These are phyloP conservation scores for Trichoderma endophyticum DNA, from an alignment of 2,329 filamentous ascomycete species.

Conservation along the genomic window DNA sequence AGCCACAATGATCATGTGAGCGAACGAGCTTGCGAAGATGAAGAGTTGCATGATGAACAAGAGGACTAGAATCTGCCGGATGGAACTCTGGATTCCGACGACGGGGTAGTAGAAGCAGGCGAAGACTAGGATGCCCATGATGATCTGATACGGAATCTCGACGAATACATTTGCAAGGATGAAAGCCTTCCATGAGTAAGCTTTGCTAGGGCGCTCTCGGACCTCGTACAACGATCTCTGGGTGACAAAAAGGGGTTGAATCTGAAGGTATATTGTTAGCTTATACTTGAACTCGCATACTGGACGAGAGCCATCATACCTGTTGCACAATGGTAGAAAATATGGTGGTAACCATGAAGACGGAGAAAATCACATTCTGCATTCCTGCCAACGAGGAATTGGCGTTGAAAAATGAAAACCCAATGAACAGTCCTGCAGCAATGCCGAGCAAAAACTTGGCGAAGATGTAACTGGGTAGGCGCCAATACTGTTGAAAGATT, in stretches of 20 bases:
- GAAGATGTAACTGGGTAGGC: constrained; percentile 74
- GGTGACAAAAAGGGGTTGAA: constrained; percentile 73
- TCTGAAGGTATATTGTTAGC: constrained; percentile 35
- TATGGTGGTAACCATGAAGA: constrained; percentile 74
- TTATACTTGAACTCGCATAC: constrained; percentile 27
- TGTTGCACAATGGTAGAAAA: constrained; percentile 69
- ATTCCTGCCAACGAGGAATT: constrained; percentile 62
- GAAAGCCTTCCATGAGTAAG: constrained; percentile 74
- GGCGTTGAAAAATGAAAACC: constrained; percentile 64
- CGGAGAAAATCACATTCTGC: constrained; percentile 69
- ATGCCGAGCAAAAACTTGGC: constrained; percentile 63
- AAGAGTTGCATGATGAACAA: constrained; percentile 64
- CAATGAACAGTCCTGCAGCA: constrained; percentile 66
- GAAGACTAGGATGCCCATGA: constrained; percentile 62
- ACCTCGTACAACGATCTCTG: constrained; percentile 75
- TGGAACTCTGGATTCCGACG: constrained; percentile 44
- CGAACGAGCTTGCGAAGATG: constrained; percentile 69
- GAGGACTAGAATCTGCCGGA: constrained; percentile 63
- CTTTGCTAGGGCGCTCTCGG: constrained; percentile 69
- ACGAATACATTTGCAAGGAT: constrained; percentile 68
- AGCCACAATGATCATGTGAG: constrained; percentile 69
- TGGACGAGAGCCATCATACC: constrained; percentile 31
- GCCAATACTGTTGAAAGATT: constrained; percentile 82
- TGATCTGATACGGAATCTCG: constrained; percentile 67
- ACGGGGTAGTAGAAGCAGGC: constrained; percentile 67